Evolutionary conservation across 306 rosid species (phyloP), one percentile per base, ranked within the genome.

Genomic region (Cajanus cajan): DNA sequence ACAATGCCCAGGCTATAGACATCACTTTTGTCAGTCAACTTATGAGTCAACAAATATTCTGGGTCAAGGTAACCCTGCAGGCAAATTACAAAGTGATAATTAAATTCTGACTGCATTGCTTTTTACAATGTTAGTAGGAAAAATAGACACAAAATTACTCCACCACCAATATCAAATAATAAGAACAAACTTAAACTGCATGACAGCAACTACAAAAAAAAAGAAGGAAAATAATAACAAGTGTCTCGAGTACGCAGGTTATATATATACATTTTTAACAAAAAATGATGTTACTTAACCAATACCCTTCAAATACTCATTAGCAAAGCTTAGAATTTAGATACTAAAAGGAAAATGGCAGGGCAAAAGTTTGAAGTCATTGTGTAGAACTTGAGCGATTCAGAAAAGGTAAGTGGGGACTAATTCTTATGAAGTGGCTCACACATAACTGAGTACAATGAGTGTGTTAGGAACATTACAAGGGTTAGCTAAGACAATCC

Each of bases 21-120:
- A 52, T 91, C 97, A 73, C 85, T 79, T 91, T 91, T 91, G 82
- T 91, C 97, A 4, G 94, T 91, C 75, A 91, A 85, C 86, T 89
- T 89, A 70, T 58, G 93, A 52, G 92, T 91, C 85, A 91, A 67
- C 61, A 91, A 72, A 66, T 91, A 91, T 79, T 91, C 97, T 25
- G 97, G 97, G 74, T 91, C 97, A 19, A 91, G 51, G 84, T 91
- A 91, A 54, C 97, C 97, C 97, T 91, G 91, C 83, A 82, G 9
- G 31, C 36, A 48, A 67, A 43, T 36, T 59, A 81, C 19, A 77
- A 18, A 40, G 48, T 24, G 64, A 58, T 36, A 41, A 40, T 65
- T 45, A 67, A 7, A 68, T 63, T 51, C 36, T 76, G 47, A 71
- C 8, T 25, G 2, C 7, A 50, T 13, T 18, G 14, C 44, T 45